These are phyloP conservation scores for Mycena rebaudengoi DNA, from an alignment of 768 basidiomycete species.

Conservation along the genomic window DNA sequence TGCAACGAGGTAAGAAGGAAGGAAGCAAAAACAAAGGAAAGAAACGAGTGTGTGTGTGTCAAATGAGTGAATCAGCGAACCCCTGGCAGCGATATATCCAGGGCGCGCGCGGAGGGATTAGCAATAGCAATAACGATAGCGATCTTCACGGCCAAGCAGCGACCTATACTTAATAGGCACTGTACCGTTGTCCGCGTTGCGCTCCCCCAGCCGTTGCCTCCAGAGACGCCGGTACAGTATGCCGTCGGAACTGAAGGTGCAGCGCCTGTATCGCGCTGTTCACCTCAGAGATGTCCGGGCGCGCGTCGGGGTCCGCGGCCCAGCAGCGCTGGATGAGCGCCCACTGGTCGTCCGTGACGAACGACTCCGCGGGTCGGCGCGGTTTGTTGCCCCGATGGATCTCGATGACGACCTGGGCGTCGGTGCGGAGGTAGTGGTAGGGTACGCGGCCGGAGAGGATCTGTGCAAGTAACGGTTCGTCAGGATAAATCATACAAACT, in stretches of 20 bases:
- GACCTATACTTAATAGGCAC: too few species aligned
- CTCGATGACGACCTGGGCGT: constrained; percentile 53
- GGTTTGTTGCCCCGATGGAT: constrained; percentile 50
- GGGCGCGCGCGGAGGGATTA: too few species aligned
- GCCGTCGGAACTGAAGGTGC: constrained; percentile 32
- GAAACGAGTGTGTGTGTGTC: too few species aligned
- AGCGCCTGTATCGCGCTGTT: constrained; percentile 24
- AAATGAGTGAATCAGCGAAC: too few species aligned
- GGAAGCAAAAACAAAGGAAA: too few species aligned
- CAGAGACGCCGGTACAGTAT: constrained; percentile 27
- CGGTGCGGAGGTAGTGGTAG: constrained; percentile 47
- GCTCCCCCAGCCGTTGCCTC: too few species aligned
- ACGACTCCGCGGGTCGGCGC: constrained; percentile 45
- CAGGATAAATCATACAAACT: too few species aligned
- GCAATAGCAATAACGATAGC: too few species aligned
- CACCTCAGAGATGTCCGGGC: constrained; percentile 43
- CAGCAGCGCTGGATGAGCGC: constrained; percentile 51
- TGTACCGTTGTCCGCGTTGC: too few species aligned
- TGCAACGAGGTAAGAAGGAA: too few species aligned
- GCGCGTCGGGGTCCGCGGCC: constrained; percentile 38
- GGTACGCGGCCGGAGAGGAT: constrained; percentile 52
- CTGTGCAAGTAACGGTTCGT: constrained; percentile 25
- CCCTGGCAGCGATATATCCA: too few species aligned
- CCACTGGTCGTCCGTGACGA: constrained; percentile 51
- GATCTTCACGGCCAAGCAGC: too few species aligned